A percentile compares a stretch with the other conserved stretches of the same genome.
phyloP scores from a whole-genome alignment of 2,329 filamentous ascomycete species.

The Epichloe gansuensis region DNA sequence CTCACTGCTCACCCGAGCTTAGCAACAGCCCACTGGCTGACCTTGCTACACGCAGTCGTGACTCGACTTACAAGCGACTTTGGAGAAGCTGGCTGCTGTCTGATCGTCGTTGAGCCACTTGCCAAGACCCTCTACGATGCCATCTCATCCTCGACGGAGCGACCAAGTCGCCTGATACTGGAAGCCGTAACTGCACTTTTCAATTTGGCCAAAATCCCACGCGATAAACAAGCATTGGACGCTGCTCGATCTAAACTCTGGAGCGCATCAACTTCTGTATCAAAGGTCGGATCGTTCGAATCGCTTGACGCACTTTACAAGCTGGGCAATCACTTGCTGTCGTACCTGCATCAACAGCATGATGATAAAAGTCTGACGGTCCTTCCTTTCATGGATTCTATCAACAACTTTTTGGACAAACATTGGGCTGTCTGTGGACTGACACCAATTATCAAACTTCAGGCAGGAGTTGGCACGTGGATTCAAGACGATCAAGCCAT shows the following conservation, averaged over 20 bases:
- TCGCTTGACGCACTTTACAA: constrained; percentile 57
- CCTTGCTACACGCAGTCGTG: constrained; percentile 45
- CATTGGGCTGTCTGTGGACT: constrained; percentile 11
- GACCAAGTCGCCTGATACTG: constrained; percentile 18
- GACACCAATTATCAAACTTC: constrained; percentile 45
- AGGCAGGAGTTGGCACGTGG: constrained; percentile 51
- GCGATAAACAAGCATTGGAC: constrained; percentile 51
- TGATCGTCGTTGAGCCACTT: constrained; percentile 59
- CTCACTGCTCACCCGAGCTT: constrained; percentile 37
- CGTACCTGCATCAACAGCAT: constrained; percentile 38
- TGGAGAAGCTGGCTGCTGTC: constrained; percentile 54
- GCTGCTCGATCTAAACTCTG: constrained; percentile 54
- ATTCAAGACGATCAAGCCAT: constrained; percentile 43
- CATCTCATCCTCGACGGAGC: neutral
- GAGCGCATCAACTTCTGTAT: constrained; percentile 24
- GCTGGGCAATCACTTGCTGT: constrained; percentile 41
- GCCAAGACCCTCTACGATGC: constrained; percentile 40
- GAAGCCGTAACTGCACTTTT: constrained; percentile 27
- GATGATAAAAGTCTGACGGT: constrained; percentile 20
- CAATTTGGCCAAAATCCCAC: constrained; percentile 38
- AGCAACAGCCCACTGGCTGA: constrained; percentile 34
- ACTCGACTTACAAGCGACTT: constrained; percentile 47
- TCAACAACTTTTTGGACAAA: constrained; percentile 26
- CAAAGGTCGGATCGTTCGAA: constrained; percentile 38
- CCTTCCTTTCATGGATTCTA: constrained; percentile 2